Base-by-base conservation (phyloP, 371 early-diverging fungal genomes). In the Mucor velutinosus region DNA sequence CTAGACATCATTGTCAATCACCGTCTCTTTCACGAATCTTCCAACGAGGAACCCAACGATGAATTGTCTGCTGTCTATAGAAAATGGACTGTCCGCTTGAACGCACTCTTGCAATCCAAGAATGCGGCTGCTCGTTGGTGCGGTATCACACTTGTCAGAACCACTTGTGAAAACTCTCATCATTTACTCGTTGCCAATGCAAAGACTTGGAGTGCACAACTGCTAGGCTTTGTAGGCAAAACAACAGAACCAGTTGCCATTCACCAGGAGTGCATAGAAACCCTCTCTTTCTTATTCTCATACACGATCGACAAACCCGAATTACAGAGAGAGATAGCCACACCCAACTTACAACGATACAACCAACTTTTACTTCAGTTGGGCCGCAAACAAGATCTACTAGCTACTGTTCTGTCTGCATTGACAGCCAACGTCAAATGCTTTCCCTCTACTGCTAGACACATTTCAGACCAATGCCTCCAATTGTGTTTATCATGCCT, bases 391-490 rank as follows among this genome's bases (percentile, higher is more conserved):
- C 75, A 77, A 60, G 81, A 79, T 57, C 70, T 89, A n/a, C 65
- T 86, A 67, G 85, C 79, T 7, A 74, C 73, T 2, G 85, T 83
- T 21, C 76, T 83, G 43, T 56, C 65, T 56, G 87, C 85, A 15
- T 76, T 89, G 47, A 70, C 83, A 4, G 71, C 65, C 23, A 84
- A 87, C 7, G 79, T 81, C 25, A 76, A 75, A 27, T 56, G 69
- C 10, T 89, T 87, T 67, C 89, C 89, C n/a, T 75, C 85, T 0
- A 81, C 81, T 7, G 84, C 86, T 32, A 81, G 85, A 55, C 81
- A 85, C 47, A 71, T 84, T 23, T 73, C 78, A 14, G 86, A 87
- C 58, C 82, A 79, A 29, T 72, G 76, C 3, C 78, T 78, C 69
- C 84, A 83, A 8, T 47, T 87, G 10, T 89, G 87, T 62, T 70